Evolutionary conservation across 306 rosid genomes (phyloP), one percentile per base, ranked within the genome.

Genomic region (Sophora flavescens): DNA sequence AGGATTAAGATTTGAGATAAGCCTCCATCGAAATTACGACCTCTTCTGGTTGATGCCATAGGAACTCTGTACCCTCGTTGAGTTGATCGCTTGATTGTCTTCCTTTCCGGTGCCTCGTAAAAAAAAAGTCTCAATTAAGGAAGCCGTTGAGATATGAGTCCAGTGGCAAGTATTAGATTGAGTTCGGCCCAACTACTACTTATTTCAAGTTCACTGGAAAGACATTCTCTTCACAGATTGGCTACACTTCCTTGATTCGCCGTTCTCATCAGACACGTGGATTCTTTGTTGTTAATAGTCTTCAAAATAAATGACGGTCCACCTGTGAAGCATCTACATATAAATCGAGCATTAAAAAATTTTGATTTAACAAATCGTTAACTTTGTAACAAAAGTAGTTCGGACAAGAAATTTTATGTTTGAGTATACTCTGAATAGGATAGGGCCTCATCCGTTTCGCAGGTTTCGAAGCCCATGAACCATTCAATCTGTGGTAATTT

Each of bases 391-490:
- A 17, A 36, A 14, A 1, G 16, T 48, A 32, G 16, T 30, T 35
- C n/a, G 47, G 47, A 69, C 44, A 16, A 4, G 1, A 16, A 35
- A 16, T 15, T 35, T 3, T 9, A 15, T 60, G 17, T 74, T 15
- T 12, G 14, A 48, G 28, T 33, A 74, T 35, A 63, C 53, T 48
- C 41, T 35, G 11, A 12, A 61, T 30, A 26, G 26, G 26, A 8
- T 52, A 26, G 28, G 28, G 63, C 68, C 60, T 36, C 68, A 54
- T 41, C 66, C 11, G 54, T 76, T 77, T 56, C 41, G 59, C 56
- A 64, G 68, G 30, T 54, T 54, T 38, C 39, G 14, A 56, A 57
- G 30, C 35, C 10, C 28, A 13, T 6, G 33, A 16, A 64, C 47
- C 15, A 18, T 28, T 76, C 66, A 41, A 76, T 15, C 66, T 41